Base-by-base conservation (phyloP, 2,329 filamentous ascomycete species). In the Cyphellophora attinorum region DNA sequence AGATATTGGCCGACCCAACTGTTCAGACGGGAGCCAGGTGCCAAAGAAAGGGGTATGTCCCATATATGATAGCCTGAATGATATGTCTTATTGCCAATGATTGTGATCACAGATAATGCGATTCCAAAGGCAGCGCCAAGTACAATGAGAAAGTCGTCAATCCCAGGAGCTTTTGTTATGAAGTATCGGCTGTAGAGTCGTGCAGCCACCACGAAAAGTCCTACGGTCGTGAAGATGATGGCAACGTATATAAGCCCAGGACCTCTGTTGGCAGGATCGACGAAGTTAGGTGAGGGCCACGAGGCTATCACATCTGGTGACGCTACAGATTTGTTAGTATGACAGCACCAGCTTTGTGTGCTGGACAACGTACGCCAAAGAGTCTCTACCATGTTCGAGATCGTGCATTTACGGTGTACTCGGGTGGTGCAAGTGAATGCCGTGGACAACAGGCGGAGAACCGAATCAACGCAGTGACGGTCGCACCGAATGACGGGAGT, bases 231-330 rank as follows among this genome's bases (percentile, higher is more conserved):
- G 33, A 56, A 49, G 3, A 49, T 19, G 32, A 53, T 47, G 27
- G 44, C 43, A 11, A 53, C 29, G 32, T 51, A 42, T 12, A 44
- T 42, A 18, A 55, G 35, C 5, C 42, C 40, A n/a, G 41, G 43
- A 8, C 53, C 53, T 38, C 45, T 34, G 17, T 39, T 51, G 13
- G 45, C 41, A 12, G 53, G 53, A 29, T 56, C 35, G 29, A 51
- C 40, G 44, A 49, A 54, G 34, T 56, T 54, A n/a, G 53, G 52
- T 33, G 44, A 41, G 2, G 53, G 52, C n/a, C n/a, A n/a, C n/a
- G n/a, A n/a, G n/a, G 51, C 52, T n/a, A n/a, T n/a, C n/a, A n/a
- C n/a, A n/a, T n/a, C n/a, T n/a, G n/a, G n/a, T n/a, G n/a, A n/a
- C n/a, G n/a, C n/a, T n/a, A n/a, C n/a, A n/a, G n/a, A n/a, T n/a